phyloP scores from a whole-genome alignment of 345 rosid species.

The Ceriops tagal region DNA sequence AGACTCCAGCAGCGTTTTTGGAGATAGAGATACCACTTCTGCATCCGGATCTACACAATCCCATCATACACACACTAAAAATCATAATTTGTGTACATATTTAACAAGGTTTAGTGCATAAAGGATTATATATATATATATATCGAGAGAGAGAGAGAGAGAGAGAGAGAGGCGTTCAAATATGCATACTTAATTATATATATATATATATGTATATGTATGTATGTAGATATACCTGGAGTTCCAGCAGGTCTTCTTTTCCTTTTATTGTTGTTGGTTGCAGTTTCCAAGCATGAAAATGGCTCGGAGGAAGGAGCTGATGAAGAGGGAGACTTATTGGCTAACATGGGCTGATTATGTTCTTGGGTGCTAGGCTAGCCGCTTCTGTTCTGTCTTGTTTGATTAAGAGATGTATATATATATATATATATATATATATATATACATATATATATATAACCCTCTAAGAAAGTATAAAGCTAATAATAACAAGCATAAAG shows the following conservation, averaged over 20 bases:
- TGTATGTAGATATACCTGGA: slow-evolving; percentile 47
- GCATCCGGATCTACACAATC: slow-evolving; percentile 83
- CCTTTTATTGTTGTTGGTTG: slow-evolving; percentile 46
- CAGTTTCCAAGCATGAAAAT: slow-evolving; percentile 39
- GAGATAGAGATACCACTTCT: slow-evolving; percentile 83
- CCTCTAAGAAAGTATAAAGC: neutral
- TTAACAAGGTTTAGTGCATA: too few species aligned
- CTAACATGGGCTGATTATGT: slow-evolving; percentile 33
- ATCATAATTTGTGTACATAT: too few species aligned
- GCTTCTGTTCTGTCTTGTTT: neutral
- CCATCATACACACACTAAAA: neutral
- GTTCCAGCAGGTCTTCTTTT: slow-evolving; percentile 88
- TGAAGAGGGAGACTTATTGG: slow-evolving; percentile 27
- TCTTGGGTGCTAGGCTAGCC: neutral
- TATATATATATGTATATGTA: neutral
- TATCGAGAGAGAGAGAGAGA: too few species aligned
- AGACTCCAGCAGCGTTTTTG: slow-evolving; percentile 83
- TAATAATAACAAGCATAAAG: neutral
- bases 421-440: neutral
- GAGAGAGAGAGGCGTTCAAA: too few species aligned
- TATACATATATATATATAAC: neutral
- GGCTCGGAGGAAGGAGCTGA: slow-evolving; percentile 40
- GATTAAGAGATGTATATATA: neutral
- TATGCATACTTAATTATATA: too few species aligned
- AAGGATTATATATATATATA: too few species aligned